These are phyloP conservation scores for Allium fistulosum DNA, from an alignment of 106 monocot species.

Conservation along the genomic window DNA sequence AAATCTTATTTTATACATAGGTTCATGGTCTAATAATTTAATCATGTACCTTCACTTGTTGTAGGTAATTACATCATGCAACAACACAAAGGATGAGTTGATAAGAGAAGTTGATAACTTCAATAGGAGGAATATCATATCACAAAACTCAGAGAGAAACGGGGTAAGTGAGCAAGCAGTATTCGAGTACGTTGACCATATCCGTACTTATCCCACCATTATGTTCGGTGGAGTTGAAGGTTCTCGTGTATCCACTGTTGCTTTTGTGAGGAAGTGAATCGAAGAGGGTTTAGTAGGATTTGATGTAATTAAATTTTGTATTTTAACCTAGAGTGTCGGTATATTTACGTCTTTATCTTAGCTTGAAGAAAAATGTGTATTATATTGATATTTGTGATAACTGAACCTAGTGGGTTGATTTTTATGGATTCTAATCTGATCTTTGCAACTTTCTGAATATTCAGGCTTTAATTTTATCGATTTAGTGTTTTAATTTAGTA, in stretches of 20 bases:
- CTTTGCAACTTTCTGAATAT: no score
- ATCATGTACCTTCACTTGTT: no score
- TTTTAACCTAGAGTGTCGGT: no score
- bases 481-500: no score
- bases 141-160: constrained; percentile 13
- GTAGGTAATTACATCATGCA: constrained; percentile 65
- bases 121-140: constrained; percentile 18
- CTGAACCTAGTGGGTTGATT: no score
- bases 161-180: background rate
- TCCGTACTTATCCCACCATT: constrained; percentile 75
- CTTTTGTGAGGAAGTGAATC: constrained; percentile 38
- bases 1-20: no score
- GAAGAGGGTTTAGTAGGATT: no score
- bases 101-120: constrained; percentile 50
- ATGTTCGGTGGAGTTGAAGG: constrained; percentile 91
- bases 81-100: constrained; percentile 58
- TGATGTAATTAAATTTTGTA: no score
- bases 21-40: no score
- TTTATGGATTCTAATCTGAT: no score
- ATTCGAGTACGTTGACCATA: constrained; percentile 48
- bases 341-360: background rate
- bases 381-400: background rate
- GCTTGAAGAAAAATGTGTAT: constrained; percentile 1
- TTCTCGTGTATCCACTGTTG: constrained; percentile 79
- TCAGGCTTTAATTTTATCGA: no score